Base-by-base conservation (phyloP, 305 asterid genomes). In the Fraxinus xanthoxyloides region DNA sequence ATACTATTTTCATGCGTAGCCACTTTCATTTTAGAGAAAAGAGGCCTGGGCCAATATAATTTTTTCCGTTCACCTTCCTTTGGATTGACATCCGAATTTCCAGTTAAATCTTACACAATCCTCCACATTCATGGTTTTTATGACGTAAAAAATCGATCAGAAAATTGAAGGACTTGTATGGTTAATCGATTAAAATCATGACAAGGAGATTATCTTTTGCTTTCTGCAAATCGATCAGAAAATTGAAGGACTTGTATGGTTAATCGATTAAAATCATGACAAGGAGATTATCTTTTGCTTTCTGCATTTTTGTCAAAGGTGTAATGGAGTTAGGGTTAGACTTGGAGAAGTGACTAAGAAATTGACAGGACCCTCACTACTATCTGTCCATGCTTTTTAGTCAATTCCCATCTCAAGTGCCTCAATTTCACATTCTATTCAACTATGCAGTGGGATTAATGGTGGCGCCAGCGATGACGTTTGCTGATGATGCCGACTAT, bases 1-100 rank as follows among this genome's bases (percentile, higher is more conserved):
- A 85, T 94, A 51, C 86, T 92, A 72, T 81, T 92, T 86, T 92
- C 97, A 26, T 91, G 96, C 78, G 75, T 87, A 31, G 87, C 91
- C 59, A 94, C 97, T 24, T 87, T 91, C 86, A 79, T 92, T 84
- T 90, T 93, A 63, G 95, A 93, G 89, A 87, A 86, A 86, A 77
- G 85, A 54, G 87, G 87, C 85, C 84, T 94, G 80, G 98, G 34
- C 88, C 65, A 94, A 43, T 43, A 43, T 43, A 43, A 43, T 93
- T 67, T 91, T 92, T 84, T 77, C 86, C 6, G 28, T 88, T 79
- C 98, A 94, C 87, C 86, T 92, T 84, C 85, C 86, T 51, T 86
- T 91, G 98, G 98, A 40, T 72, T 90, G 31, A 72, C 86, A 31
- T 91, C 35, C 5, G 17, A 24, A 65, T 26, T 26, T 13, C 4